A percentile compares a stretch with the other conserved stretches of the same genome.
Conservation (phyloP, 306 rosid species). For the Senna siamea region DNA sequence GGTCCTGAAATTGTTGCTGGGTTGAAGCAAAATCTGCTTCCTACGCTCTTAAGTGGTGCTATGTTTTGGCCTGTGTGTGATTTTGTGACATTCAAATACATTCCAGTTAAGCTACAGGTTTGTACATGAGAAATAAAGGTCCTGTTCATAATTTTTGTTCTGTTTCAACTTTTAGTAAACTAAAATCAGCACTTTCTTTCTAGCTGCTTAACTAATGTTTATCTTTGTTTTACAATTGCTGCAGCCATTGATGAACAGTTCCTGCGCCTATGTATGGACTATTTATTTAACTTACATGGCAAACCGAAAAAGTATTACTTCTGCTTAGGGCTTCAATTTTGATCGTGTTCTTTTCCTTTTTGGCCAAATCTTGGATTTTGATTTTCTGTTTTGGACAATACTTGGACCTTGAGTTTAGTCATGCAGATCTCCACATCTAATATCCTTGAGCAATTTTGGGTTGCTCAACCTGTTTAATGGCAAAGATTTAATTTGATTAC, state of each 20-base stretch:
- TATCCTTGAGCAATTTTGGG: not conserved
- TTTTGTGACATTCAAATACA: conserved; percentile 66
- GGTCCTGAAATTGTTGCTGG: conserved; percentile 50
- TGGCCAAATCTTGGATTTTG: not conserved
- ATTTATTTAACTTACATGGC: conserved; percentile 85
- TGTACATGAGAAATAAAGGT: conserved; percentile 2
- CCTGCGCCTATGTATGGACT: conserved; percentile 71
- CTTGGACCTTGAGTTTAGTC: not conserved
- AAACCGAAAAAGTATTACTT: conserved; percentile 44
- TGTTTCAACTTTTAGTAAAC: conserved; percentile 1
- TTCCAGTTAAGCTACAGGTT: conserved; percentile 79
- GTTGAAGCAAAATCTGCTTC: conserved; percentile 72
- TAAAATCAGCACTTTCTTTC: not conserved
- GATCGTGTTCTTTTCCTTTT: not conserved
- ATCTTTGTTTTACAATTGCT: conserved; percentile 23
- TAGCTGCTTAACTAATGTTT: conserved; percentile 25
- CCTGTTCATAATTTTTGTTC: conserved; percentile 21
- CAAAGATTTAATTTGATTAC: not conserved
- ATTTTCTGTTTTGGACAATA: not conserved
- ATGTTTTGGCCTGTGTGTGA: conserved; percentile 78
- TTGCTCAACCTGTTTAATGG: not conserved
- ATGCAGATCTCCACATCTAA: not conserved
- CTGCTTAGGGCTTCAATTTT: conserved; percentile 30
- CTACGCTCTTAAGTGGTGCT: conserved; percentile 61
- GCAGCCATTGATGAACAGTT: conserved; percentile 83